These are phyloP conservation scores for Persicaria maculosa DNA, from an alignment of 148 eudicot species.

Conservation along the genomic window DNA sequence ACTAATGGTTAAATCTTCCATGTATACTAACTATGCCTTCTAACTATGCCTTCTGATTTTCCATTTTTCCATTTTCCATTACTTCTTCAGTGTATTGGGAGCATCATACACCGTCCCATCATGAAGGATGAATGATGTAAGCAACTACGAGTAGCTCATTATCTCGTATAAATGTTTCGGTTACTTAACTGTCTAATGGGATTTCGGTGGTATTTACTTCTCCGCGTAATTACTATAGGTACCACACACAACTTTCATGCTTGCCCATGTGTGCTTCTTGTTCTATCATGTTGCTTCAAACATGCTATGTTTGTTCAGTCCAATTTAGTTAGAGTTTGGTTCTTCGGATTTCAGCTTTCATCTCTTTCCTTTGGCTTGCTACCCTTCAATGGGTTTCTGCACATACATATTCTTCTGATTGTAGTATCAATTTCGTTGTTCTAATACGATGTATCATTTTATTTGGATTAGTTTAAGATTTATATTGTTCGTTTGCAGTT, in stretches of 20 bases:
- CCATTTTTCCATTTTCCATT: constrained; percentile 39
- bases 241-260: constrained; percentile 84
- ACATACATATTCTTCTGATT: too few species aligned
- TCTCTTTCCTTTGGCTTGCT: too few species aligned
- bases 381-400: too few species aligned
- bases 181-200: constrained; percentile 8
- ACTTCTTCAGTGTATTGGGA: constrained; percentile 85
- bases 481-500: too few species aligned
- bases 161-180: neutral
- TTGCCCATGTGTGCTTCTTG: constrained; percentile 84
- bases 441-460: too few species aligned
- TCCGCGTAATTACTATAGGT: constrained; percentile 40
- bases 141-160: neutral
- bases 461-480: too few species aligned
- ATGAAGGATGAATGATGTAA: constrained; percentile 96
- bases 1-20: constrained; percentile 4
- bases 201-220: neutral
- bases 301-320: constrained; percentile 39
- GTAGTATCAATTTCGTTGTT: too few species aligned
- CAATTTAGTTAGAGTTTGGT: too few species aligned
- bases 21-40: too few species aligned
- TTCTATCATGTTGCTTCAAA: constrained; percentile 89
- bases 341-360: too few species aligned
- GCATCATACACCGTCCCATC: constrained; percentile 99
- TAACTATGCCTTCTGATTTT: constrained; percentile 1